Conservation (phyloP, 2,329 filamentous ascomycete species). For the Colletotrichum truncatum region DNA sequence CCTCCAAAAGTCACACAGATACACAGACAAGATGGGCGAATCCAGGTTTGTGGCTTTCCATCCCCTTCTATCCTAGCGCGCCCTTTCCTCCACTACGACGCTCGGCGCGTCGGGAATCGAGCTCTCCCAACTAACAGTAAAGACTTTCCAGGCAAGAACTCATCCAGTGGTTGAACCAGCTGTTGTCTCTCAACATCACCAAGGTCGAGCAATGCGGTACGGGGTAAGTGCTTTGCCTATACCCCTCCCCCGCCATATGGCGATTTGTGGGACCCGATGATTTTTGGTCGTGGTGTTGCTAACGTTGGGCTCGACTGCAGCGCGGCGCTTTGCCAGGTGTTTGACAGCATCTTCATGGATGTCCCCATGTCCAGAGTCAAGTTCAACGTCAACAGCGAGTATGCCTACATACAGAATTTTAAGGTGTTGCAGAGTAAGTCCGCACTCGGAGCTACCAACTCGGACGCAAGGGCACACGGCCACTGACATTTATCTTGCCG, state of each 20-base stretch:
- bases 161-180: slow-evolving; percentile 95
- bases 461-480: no score
- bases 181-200: slow-evolving; percentile 96
- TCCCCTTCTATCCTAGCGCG: slow-evolving; percentile 6
- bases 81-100: background rate
- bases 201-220: slow-evolving; percentile 99
- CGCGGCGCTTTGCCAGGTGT: slow-evolving; percentile 95
- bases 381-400: slow-evolving; percentile 98
- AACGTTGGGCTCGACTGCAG: slow-evolving; percentile 55
- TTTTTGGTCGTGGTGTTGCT: slow-evolving; percentile 32
- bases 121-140: slow-evolving; percentile 32
- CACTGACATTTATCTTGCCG: background rate
- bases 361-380: slow-evolving; percentile 96
- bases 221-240: slow-evolving; percentile 72
- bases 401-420: slow-evolving; percentile 98
- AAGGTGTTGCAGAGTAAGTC: slow-evolving; percentile 92
- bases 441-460: background rate
- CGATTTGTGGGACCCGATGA: slow-evolving; percentile 25
- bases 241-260: slow-evolving; percentile 38
- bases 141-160: slow-evolving; percentile 82
- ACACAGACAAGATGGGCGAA: slow-evolving; percentile 65
- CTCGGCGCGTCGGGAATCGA: slow-evolving; percentile 2
- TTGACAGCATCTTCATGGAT: slow-evolving; percentile 97
- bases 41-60: slow-evolving; percentile 57
- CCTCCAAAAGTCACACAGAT: slow-evolving; percentile 8